These are phyloP conservation scores for Sarocladium oryzae DNA, from an alignment of 2,329 filamentous ascomycete species.

Conservation along the genomic window DNA sequence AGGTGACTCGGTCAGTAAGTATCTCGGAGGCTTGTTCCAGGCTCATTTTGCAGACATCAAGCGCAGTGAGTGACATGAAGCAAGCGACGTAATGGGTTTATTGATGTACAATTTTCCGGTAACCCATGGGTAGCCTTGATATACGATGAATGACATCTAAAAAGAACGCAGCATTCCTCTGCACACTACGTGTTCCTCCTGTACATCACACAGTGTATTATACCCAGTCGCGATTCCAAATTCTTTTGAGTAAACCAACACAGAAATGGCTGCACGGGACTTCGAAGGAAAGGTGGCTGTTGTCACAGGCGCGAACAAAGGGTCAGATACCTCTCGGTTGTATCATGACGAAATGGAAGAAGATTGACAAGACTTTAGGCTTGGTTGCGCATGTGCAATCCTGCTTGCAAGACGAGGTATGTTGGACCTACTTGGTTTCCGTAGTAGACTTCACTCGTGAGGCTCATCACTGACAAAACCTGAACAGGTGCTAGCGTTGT, in stretches of 20 bases:
- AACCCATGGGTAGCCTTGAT: too few relatives aligned
- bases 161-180: too few relatives aligned
- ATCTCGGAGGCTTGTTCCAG: background rate
- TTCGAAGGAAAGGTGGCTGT: background rate
- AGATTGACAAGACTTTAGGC: background rate
- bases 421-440: background rate
- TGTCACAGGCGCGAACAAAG: background rate
- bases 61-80: background rate
- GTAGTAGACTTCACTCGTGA: too few relatives aligned
- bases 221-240: background rate
- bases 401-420: background rate
- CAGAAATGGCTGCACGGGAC: background rate
- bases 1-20: background rate
- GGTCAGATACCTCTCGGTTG: background rate
- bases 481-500: background rate
- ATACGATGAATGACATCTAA: too few relatives aligned
- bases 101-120: too few relatives aligned
- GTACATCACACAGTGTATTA: too few relatives aligned
- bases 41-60: background rate
- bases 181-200: too few relatives aligned
- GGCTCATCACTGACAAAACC: background rate
- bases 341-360: background rate
- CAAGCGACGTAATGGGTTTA: too few relatives aligned
- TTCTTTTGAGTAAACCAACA: background rate
- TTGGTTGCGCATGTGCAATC: background rate